These are phyloP conservation scores for Luffa acutangula DNA, from an alignment of 306 rosid genomes.

Conservation along the genomic window DNA sequence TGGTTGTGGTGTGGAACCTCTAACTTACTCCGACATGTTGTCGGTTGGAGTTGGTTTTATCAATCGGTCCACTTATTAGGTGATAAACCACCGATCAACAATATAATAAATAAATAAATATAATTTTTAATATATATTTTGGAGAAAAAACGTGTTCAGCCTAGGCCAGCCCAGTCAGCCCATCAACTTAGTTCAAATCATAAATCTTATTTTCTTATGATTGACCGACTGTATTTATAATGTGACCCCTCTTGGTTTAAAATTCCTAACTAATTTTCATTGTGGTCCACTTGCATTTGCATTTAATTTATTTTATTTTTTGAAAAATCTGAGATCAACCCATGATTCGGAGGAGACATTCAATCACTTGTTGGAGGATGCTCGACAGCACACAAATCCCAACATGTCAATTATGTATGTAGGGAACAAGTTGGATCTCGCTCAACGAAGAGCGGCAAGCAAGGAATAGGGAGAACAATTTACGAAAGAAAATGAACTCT, in stretches of 20 bases:
- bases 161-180: too few species aligned
- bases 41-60: too few species aligned
- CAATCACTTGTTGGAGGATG: slow-evolving; percentile 78
- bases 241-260: neutral
- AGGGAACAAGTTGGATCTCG: slow-evolving; percentile 84
- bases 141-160: too few species aligned
- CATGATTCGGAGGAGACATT: slow-evolving; percentile 66
- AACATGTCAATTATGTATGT: slow-evolving; percentile 88
- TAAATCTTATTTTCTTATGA: neutral
- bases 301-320: too few species aligned
- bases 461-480: slow-evolving; percentile 96
- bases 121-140: too few species aligned
- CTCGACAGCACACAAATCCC: slow-evolving; percentile 95
- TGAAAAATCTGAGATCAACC: neutral
- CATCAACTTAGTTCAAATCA: neutral
- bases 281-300: neutral
- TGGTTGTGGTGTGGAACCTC: neutral
- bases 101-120: too few species aligned
- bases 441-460: slow-evolving; percentile 90
- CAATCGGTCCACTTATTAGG: too few species aligned
- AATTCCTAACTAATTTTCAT: too few species aligned
- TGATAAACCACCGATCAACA: too few species aligned
- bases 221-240: neutral
- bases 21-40: too few species aligned
- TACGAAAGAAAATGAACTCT: slow-evolving; percentile 89